Evolutionary conservation across 352 stramenopile species (phyloP), one percentile per base, ranked within the genome.

Genomic region (Phytophthora foliorum): DNA sequence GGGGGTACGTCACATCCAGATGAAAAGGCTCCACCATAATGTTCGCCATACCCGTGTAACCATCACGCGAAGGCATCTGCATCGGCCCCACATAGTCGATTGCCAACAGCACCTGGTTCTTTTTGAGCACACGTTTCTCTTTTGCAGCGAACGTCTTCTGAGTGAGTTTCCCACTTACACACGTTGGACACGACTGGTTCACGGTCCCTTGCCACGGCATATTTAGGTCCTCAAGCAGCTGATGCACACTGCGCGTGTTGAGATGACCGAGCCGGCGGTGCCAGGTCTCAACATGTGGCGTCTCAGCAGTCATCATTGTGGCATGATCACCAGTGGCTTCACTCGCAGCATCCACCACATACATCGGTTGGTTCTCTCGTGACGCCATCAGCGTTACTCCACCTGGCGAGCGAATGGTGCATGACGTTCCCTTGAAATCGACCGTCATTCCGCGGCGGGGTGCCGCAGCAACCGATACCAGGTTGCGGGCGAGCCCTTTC

Each of bases 31-130:
- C 34, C 1, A 39, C 34, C 34, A n/a, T 17, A 39, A 39, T 39
- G 6, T 39, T 39, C 11, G 34, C 34, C 11, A 39, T 39, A 4
- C 34, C 13, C 13, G 7, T 39, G 34, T 6, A 39, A 6, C 34
- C 34, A 17, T 39, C 34, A 1, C 13, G 34, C 10, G 11, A 14
- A n/a, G 34, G 3, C 14, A n/a, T 10, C 14, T n/a, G 34, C 34
- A 39, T 39, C 13, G 34, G 34, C 11, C 34, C 34, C 10, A 39
- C 34, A 39, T 39, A 39, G 34, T 39, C 34, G 13, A 66, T 66
- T 4, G 57, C 38, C 29, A 66, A n/a, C 14, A 57, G 17, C 17
- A 66, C 6, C 7, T 66, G 57, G 11, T 58, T 58, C 36, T 53
- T 36, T n/a, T 53, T 65, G 21, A 66, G 57, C 24, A 19, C 25